Base-by-base conservation (phyloP, 805 yeast genomes). In the Wickerhamiella occidentalis region DNA sequence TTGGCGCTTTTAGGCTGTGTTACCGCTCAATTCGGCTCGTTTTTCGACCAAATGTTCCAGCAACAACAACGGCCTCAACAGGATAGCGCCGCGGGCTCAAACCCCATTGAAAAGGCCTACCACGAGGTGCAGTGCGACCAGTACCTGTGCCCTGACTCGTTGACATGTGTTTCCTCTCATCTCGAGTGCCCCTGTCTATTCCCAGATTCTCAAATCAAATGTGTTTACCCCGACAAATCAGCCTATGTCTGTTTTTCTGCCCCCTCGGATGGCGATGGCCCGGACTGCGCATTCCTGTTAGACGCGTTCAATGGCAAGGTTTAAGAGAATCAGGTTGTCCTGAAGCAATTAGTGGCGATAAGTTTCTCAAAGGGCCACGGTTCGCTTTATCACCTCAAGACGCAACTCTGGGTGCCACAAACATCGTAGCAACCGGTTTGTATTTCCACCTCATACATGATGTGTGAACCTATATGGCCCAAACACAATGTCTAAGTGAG, bases 151-250 rank as follows among this genome's bases (percentile, higher is more conserved):
- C 85, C 85, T 3, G 94, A 80, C 56, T 85, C 96, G 0, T 69
- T 79, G 37, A 71, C 71, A 8, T 92, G 98, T 68, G 98, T 85
- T 0, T 71, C 72, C 1, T 58, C 65, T 1, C 77, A 85, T 0
- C 56, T 72, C 6, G 83, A 80, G 47, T 92, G 98, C 63, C 95
- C 96, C 1, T 92, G 98, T 63, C 86, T 85, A 2, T 90, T 78
- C 61, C 92, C 95, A 1, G 77, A 79, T 51, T 80, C 94, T 1
- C 95, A 90, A 62, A 59, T 84, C 53, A 82, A 85, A 59, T 92
- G 98, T 64, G 61, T 74, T 1, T 68, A 85, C 37, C 94, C 96
- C 0, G 79, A 77, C 54, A 73, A 77, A 17, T 66, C 70, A 28
- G 75, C 75, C 49, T 82, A 70, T 60, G 72, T 88, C 13, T 92